phyloP scores from a whole-genome alignment of 108 stramenopile genomes.

The Pseudonitzschia pungens region DNA sequence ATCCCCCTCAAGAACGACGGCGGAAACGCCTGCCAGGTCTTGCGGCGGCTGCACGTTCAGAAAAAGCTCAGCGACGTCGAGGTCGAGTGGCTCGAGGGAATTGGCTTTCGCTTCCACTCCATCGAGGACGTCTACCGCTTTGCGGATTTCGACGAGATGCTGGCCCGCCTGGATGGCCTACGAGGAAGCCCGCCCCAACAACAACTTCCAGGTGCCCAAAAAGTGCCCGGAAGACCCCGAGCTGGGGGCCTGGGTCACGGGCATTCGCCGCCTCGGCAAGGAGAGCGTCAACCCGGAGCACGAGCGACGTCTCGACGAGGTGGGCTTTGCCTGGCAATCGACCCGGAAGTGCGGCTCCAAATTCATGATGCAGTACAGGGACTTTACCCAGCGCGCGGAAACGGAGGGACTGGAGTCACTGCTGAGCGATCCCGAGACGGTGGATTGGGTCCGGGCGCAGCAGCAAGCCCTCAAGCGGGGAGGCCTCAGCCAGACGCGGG shows the following conservation, averaged over 20 bases:
- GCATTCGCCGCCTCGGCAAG: conserved; percentile 58
- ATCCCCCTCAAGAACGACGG: conserved; percentile 69
- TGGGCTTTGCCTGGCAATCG: conserved; percentile 73
- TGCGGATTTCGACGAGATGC: conserved; percentile 71
- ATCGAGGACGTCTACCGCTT: conserved; percentile 79
- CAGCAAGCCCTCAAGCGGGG: conserved; percentile 52
- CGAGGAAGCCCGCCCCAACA: conserved; percentile 33
- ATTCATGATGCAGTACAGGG: conserved; percentile 73
- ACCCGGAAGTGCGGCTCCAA: conserved; percentile 70
- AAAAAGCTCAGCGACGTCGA: conserved; percentile 63
- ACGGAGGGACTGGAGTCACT: conserved; percentile 31
- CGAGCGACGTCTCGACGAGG: conserved; percentile 44
- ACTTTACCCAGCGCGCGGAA: conserved; percentile 32
- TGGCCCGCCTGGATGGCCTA: conserved; percentile 53
- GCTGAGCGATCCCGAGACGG: conserved; percentile 28
- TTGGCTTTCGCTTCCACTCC: conserved; percentile 69
- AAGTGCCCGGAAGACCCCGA: conserved; percentile 79
- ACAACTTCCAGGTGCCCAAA: conserved; percentile 78
- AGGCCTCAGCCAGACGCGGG: conserved; percentile 62
- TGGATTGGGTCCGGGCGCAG: conserved; percentile 61
- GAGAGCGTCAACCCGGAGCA: conserved; percentile 54
- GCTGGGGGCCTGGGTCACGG: conserved; percentile 85
- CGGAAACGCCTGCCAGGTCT: conserved; percentile 62
- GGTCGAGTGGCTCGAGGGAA: conserved; percentile 40
- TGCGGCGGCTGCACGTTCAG: conserved; percentile 69